Conservation (phyloP, 139 green algal genomes). For the Micractinium conductrix region DNA sequence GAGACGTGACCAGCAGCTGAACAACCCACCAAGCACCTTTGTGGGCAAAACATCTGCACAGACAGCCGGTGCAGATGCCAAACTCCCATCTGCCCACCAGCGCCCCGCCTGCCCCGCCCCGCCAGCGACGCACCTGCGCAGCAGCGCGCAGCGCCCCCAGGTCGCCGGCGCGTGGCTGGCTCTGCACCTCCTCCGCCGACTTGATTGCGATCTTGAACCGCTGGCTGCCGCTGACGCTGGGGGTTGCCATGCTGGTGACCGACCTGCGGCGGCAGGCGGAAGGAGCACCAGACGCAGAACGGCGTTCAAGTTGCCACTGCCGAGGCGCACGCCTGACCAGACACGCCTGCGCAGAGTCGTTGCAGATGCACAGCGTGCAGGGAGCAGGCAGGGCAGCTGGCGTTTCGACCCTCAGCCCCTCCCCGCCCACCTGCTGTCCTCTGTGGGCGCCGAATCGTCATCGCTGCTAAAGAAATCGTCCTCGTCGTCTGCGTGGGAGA, state of each 20-base stretch:
- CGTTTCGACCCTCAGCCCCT: neutral
- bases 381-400: neutral
- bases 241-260: constrained; percentile 20
- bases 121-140: constrained; percentile 1
- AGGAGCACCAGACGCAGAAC: too few species aligned
- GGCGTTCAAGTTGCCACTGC: too few species aligned
- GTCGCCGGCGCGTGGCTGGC: neutral
- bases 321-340: too few species aligned
- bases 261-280: constrained; percentile 30
- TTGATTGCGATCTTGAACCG: constrained; percentile 33
- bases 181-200: constrained; percentile 16
- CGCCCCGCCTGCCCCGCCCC: too few species aligned
- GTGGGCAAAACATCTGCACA: too few species aligned
- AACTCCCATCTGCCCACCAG: neutral
- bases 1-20: neutral
- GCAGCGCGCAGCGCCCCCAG: neutral
- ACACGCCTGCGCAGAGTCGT: too few species aligned
- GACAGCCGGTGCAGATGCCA: too few species aligned
- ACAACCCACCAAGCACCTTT: neutral
- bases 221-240: constrained; percentile 3
- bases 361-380: too few species aligned
- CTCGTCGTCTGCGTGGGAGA: constrained; percentile 41
- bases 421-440: constrained; percentile 6
- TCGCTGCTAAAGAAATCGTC: constrained; percentile 55
- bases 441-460: constrained; percentile 35